phyloP scores from a whole-genome alignment of 2,329 filamentous ascomycete genomes.

The Fusarium tjaetaba region DNA sequence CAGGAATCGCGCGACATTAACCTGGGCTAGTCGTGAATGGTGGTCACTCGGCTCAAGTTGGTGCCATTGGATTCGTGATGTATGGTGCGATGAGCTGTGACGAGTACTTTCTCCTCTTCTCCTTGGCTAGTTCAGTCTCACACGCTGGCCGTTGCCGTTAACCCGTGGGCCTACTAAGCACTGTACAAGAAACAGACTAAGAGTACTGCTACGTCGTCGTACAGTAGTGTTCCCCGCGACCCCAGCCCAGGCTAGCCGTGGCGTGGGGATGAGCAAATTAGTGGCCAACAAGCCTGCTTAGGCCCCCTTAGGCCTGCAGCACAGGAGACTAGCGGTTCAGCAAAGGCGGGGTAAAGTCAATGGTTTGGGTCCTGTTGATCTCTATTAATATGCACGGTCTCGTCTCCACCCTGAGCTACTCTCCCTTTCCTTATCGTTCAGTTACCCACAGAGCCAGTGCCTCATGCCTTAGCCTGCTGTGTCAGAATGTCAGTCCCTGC shows the following conservation, averaged over 20 bases:
- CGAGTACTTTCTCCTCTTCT: neutral
- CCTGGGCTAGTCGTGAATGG: neutral
- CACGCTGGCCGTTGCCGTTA: neutral
- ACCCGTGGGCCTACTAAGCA: neutral
- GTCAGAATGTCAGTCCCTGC: neutral
- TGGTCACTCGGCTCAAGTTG: neutral
- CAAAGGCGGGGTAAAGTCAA: neutral
- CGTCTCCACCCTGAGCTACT: neutral
- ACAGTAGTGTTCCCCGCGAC: neutral
- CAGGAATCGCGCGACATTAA: slow-evolving; percentile 18
- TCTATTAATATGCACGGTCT: neutral
- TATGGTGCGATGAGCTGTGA: neutral
- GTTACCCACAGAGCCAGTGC: too few species aligned
- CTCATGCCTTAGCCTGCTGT: neutral
- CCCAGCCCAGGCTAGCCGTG: neutral
- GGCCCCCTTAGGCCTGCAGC: neutral
- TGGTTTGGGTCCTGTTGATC: neutral
- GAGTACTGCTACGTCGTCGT: neutral
- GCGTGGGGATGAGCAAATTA: neutral
- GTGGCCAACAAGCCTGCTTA: neutral
- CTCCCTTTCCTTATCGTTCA: neutral
- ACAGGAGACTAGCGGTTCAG: neutral
- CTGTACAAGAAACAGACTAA: neutral
- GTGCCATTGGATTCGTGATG: neutral
- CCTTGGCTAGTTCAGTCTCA: neutral